Conservation (phyloP, 441 rosid species). For the Populus tomentosa region DNA sequence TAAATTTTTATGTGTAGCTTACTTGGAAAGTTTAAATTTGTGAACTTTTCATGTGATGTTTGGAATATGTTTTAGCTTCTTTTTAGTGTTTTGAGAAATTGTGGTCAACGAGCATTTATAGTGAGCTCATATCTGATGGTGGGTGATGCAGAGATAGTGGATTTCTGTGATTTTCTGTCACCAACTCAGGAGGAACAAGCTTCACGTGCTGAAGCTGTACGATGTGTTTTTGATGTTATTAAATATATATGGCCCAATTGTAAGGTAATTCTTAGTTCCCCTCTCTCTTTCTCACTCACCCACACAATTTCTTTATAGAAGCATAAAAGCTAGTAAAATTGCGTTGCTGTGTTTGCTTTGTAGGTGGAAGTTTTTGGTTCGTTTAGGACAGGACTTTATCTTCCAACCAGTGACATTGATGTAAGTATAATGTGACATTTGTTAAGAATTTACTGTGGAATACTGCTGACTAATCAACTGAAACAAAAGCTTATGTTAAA, state of each 20-base stretch:
- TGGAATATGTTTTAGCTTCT: not conserved
- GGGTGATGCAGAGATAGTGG: conserved; percentile 64
- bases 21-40: not conserved
- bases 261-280: conserved; percentile 35
- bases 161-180: conserved; percentile 74
- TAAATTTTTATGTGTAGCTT: not conserved
- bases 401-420: conserved; percentile 95
- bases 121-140: conserved; percentile 5
- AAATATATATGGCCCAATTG: conserved; percentile 84
- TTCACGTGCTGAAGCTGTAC: conserved; percentile 52
- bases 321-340: conserved; percentile 4
- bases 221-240: conserved; percentile 58
- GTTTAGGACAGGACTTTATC: conserved; percentile 76
- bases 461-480: conserved; percentile 3
- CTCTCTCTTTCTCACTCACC: conserved; percentile 2
- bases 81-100: not conserved
- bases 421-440: conserved; percentile 39
- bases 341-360: conserved; percentile 17
- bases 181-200: conserved; percentile 76
- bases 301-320: not conserved
- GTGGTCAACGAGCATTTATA: not conserved
- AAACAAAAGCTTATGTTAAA: conserved; percentile 6
- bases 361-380: conserved; percentile 92
- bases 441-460: not conserved
- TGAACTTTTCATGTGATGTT: not conserved